These are phyloP conservation scores for Penicillium bialowiezense DNA, from an alignment of 495 filamentous ascomycete species.

Conservation along the genomic window DNA sequence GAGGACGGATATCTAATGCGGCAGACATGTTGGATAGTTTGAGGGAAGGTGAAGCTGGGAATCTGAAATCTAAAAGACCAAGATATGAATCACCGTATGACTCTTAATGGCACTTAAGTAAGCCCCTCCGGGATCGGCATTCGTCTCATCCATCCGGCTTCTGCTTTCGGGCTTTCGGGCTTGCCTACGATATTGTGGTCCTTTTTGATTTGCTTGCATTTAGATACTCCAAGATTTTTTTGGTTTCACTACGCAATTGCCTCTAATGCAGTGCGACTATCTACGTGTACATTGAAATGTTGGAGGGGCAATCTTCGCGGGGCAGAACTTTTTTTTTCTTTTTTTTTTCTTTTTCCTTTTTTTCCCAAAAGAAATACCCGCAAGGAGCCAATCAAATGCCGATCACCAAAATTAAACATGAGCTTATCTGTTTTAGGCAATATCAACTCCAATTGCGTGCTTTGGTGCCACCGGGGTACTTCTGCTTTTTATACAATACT, in stretches of 20 bases:
- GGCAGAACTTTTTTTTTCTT: conserved; percentile 17
- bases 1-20: conserved; percentile 34
- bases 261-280: neutral
- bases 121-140: conserved; percentile 31
- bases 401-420: neutral
- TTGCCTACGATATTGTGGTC: too few relatives aligned
- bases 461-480: neutral
- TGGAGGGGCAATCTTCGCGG: conserved; percentile 18
- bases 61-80: neutral
- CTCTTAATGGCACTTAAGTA: conserved; percentile 22
- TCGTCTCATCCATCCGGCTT: neutral
- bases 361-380: too few relatives aligned
- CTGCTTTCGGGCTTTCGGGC: neutral
- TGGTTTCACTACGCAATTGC: too few relatives aligned
- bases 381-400: conserved; percentile 1
- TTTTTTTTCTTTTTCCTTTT: neutral
- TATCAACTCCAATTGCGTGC: neutral
- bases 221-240: too few relatives aligned
- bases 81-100: conserved; percentile 11
- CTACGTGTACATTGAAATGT: neutral
- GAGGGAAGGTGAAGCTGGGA: neutral
- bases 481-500: too few relatives aligned
- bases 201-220: too few relatives aligned
- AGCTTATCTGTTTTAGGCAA: conserved; percentile 7
- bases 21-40: conserved; percentile 15